phyloP scores from a whole-genome alignment of 352 stramenopile genomes.

The Phytophthora idaei region DNA sequence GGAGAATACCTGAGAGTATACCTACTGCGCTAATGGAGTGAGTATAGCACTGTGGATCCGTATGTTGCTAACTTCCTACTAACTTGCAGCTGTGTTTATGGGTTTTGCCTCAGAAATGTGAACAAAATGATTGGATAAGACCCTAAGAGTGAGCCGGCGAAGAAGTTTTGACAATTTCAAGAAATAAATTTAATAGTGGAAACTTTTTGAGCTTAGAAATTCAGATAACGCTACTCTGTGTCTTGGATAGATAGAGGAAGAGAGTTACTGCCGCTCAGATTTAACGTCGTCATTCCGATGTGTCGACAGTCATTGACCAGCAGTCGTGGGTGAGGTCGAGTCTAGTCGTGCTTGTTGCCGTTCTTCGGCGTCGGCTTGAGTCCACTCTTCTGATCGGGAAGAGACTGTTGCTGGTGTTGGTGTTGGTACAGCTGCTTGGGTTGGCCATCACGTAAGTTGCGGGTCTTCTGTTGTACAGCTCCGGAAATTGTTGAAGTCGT shows the following conservation, averaged over 20 bases:
- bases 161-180: background rate
- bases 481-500: background rate
- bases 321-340: background rate
- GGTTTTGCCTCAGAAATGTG: background rate
- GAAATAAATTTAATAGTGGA: too few species aligned
- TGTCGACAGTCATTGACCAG: background rate
- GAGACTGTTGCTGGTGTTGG: background rate
- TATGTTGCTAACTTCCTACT: background rate
- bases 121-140: background rate
- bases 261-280: background rate
- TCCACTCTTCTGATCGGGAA: background rate
- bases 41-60: background rate
- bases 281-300: background rate
- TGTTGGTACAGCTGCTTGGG: background rate
- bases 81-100: background rate
- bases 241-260: background rate
- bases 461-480: background rate
- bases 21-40: background rate
- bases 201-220: too few species aligned
- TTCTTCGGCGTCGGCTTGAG: background rate
- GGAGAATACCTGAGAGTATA: background rate
- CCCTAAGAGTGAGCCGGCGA: too few species aligned
- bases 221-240: background rate
- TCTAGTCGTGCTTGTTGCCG: background rate
- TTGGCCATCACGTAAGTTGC: conserved; percentile 9